phyloP scores from a whole-genome alignment of 1,284 basidiomycete genomes.

The Omphalotus olearius region DNA sequence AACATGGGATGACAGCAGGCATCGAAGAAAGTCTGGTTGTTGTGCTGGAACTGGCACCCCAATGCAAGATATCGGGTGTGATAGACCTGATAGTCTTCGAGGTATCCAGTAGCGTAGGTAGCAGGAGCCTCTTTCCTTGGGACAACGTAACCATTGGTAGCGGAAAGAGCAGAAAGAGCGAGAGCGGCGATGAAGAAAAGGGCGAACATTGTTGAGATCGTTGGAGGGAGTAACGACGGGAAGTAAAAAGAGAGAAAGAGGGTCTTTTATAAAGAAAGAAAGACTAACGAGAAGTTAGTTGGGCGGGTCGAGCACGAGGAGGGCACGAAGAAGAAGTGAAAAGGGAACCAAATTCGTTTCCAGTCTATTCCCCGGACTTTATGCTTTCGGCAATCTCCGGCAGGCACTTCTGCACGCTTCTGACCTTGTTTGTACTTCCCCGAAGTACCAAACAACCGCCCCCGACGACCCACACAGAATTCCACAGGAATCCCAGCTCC shows the following conservation, averaged over 20 bases:
- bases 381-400: not conserved
- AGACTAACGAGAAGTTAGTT: conserved; percentile 13
- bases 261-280: conserved; percentile 15
- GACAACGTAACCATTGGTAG: conserved; percentile 35
- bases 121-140: conserved; percentile 40
- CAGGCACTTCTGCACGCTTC: not conserved
- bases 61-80: conserved; percentile 62
- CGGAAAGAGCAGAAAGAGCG: conserved; percentile 41
- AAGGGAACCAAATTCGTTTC: conserved; percentile 12
- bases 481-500: too few species aligned
- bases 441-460: not conserved
- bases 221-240: conserved; percentile 17
- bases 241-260: conserved; percentile 14
- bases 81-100: conserved; percentile 61
- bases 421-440: not conserved
- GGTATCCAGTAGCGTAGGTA: conserved; percentile 37
- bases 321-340: conserved; percentile 19
- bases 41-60: conserved; percentile 48
- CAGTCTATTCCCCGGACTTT: conserved; percentile 3
- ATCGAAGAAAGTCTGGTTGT: conserved; percentile 66
- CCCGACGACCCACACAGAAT: too few species aligned
- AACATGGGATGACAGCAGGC: conserved; percentile 45
- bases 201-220: conserved; percentile 37
- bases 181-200: conserved; percentile 43
- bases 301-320: conserved; percentile 15